Conservation (phyloP, 2,329 filamentous ascomycete genomes). For the Corniculantispora saksenae region DNA sequence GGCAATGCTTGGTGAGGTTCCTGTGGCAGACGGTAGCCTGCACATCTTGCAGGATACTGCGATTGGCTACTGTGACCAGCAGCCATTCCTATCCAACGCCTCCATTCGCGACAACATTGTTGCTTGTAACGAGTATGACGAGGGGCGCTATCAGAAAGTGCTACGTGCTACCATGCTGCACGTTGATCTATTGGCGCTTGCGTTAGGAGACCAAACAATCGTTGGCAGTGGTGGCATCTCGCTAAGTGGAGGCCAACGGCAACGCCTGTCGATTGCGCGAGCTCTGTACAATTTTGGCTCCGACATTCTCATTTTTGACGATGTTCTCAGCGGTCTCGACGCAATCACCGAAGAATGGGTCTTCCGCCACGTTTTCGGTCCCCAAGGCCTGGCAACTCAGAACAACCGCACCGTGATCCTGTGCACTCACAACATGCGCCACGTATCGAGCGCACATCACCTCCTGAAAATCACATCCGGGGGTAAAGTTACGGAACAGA, state of each 20-base stretch:
- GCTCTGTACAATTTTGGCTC: constrained; percentile 21
- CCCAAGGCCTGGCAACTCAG: constrained; percentile 23
- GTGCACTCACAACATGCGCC: not conserved
- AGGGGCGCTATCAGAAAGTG: constrained; percentile 24
- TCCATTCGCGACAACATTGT: constrained; percentile 29
- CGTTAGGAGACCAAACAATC: constrained; percentile 37
- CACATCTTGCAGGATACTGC: constrained; percentile 19
- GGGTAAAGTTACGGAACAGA: not conserved
- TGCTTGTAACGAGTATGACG: constrained; percentile 22
- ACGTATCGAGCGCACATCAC: not conserved
- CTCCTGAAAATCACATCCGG: not conserved
- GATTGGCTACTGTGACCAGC: constrained; percentile 37
- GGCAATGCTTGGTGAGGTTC: constrained; percentile 35
- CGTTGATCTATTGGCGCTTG: constrained; percentile 29
- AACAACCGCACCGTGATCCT: not conserved
- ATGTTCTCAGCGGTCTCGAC: constrained; percentile 35
- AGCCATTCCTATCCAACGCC: constrained; percentile 27
- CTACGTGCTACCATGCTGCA: constrained; percentile 21
- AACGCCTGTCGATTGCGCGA: constrained; percentile 32
- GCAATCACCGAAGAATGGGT: constrained; percentile 38
- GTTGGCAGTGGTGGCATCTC: constrained; percentile 35
- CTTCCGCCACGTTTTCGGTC: constrained; percentile 35
- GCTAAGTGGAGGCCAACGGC: constrained; percentile 44
- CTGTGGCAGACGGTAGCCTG: constrained; percentile 25
- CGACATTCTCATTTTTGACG: constrained; percentile 30